Conservation (phyloP, 2,329 filamentous ascomycete species). For the Pleomassaria siparia region DNA sequence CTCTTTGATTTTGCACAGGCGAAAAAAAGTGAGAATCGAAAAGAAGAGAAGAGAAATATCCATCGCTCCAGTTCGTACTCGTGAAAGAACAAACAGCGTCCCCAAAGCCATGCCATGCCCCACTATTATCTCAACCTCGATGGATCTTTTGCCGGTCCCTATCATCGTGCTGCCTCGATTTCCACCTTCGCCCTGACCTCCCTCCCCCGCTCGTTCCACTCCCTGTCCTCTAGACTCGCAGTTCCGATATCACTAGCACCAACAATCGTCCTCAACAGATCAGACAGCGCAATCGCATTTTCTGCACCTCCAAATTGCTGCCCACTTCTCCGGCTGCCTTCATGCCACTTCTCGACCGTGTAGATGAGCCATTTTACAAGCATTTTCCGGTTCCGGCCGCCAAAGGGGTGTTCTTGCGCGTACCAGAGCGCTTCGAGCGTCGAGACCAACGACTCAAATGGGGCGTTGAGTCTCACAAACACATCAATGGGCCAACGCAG, state of each 20-base stretch:
- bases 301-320: constrained; percentile 60
- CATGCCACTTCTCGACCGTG: constrained; percentile 62
- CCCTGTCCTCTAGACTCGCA: constrained; percentile 36
- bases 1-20: no score
- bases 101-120: not conserved
- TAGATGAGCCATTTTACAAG: constrained; percentile 65
- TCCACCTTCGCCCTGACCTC: constrained; percentile 30
- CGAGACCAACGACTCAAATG: constrained; percentile 62
- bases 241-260: constrained; percentile 45
- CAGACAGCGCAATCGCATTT: constrained; percentile 51
- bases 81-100: not conserved
- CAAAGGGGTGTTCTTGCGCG: constrained; percentile 66
- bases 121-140: not conserved
- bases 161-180: constrained; percentile 31
- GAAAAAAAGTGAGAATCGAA: not conserved
- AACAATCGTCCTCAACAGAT: constrained; percentile 45
- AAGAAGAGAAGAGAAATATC: not conserved
- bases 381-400: constrained; percentile 57
- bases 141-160: no score
- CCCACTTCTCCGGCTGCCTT: constrained; percentile 57
- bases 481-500: constrained; percentile 65
- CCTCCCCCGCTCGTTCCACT: constrained; percentile 34
- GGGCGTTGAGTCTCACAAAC: constrained; percentile 63
- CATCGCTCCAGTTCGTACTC: not conserved
- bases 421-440: constrained; percentile 69